Base-by-base conservation (phyloP, 441 rosid genomes). In the Gossypium schwendimanii region DNA sequence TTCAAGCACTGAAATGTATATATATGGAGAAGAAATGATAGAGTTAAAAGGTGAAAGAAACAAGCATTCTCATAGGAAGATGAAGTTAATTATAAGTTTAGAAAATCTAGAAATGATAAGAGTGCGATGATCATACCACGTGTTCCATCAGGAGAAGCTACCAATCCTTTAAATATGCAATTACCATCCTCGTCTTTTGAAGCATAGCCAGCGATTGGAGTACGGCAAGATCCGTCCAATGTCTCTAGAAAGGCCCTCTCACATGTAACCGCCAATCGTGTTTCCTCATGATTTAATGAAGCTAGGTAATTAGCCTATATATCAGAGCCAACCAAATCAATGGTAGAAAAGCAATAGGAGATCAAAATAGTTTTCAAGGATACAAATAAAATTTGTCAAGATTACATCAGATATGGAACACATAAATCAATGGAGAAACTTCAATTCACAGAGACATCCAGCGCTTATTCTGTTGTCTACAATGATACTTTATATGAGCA, bases 131-230 rank as follows among this genome's bases (percentile, higher is more conserved):
- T 18, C 82, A 72, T 85, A 95, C 99, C 97, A 4, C 82, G 81
- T 59, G 86, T 87, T 75, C 99, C 99, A 59, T 95, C 93, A 3
- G 99, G 97, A 9, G 98, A 91, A 31, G 99, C 98, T 60, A 95
- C 95, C 79, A 95, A 78, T 49, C 99, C 98, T 80, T 82, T 87
- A 79, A 95, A 92, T 73, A 90, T 18, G 81, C 99, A 95, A 75
- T 88, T 82, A 64, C 96, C 96, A n/a, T 90, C 85, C 77, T 83
- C 83, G 44, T 85, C 98, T 79, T 78, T 87, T 53, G 83, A 77
- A 0, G 98, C 99, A 61, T 93, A 91, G 71, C 97, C 98, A n/a
- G 99, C 99, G 53, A 95, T 91, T 52, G 99, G 99, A 64, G 99
- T 92, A 63, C 97, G 97, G 77, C 98, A 95, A 73, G 97, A 91